phyloP scores from a whole-genome alignment of 768 basidiomycete species.

The Porpolomopsis calyptriformis region DNA sequence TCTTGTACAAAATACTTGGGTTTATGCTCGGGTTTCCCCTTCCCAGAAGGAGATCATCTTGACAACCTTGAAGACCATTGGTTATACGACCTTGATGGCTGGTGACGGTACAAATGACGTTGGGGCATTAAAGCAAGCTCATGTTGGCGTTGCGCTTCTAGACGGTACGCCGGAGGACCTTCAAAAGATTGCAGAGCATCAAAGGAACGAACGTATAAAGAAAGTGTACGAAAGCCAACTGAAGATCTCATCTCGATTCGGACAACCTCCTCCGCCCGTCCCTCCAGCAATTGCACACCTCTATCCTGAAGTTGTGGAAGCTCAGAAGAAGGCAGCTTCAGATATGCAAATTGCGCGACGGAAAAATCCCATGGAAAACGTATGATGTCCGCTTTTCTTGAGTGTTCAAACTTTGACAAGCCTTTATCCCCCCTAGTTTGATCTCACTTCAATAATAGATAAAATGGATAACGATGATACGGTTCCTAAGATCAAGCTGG shows the following conservation, averaged over 20 bases:
- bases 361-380: constrained; percentile 87
- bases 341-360: constrained; percentile 55
- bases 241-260: constrained; percentile 80
- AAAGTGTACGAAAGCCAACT: constrained; percentile 96
- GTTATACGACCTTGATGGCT: constrained; percentile 93
- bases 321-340: constrained; percentile 73
- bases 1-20: constrained; percentile 93
- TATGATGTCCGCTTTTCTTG: constrained; percentile 19
- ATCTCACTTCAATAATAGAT: constrained; percentile 67
- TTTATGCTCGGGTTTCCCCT: constrained; percentile 96
- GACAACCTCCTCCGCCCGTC: constrained; percentile 88
- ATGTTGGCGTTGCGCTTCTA: constrained; percentile 88
- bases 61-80: constrained; percentile 77
- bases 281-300: constrained; percentile 80
- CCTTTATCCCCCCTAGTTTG: constrained; percentile 17
- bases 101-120: constrained; percentile 99
- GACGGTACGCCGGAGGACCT: constrained; percentile 89
- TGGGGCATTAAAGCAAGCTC: constrained; percentile 95
- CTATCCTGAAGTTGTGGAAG: constrained; percentile 83
- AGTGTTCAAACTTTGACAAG: not conserved
- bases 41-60: constrained; percentile 93
- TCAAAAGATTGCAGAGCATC: constrained; percentile 87
- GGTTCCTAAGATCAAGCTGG: constrained; percentile 95
- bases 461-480: constrained; percentile 90
- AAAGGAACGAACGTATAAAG: constrained; percentile 82